Base-by-base conservation (phyloP, 345 rosid species). In the Streptanthus diversifolius region DNA sequence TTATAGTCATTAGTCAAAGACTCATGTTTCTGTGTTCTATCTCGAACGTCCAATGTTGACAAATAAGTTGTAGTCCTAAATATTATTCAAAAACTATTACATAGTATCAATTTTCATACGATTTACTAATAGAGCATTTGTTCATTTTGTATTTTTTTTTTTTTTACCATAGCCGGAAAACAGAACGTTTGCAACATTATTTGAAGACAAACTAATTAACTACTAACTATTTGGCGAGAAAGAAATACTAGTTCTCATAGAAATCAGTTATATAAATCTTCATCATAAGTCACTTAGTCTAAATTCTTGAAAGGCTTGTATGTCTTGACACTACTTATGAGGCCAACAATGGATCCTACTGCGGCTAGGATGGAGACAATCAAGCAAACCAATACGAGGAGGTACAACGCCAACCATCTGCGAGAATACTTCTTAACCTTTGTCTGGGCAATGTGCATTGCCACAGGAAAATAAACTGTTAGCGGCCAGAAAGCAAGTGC, bases 401-500 rank as follows among this genome's bases (percentile, higher is more conserved):
- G 74, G 66, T 86, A 77, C 82, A 93, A 65, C 79, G 90, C 88
- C 12, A 67, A 76, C 98, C 98, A 93, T 30, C 80, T 84, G 41
- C 56, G 48, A 0, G 95, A 88, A 72, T 55, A 89, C 79, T 75
- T 88, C 33, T 45, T 72, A 15, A 87, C 62, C 54, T 82, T 85
- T 4, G 82, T 8, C 37, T 87, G 78, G 0, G 85, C 85, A 3
- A 93, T 89, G 85, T 89, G 83, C 95, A 93, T 91, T 78, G 90
- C 89, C 24, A 89, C 73, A 0, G 98, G 98, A 30, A 93, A 91
- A 70, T 88, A 89, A 9, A 93, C 97, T 0, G 98, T 85, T 36
- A 93, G 71, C 2, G 98, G 97, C 92, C 96, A 93, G 70, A 93
- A 93, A 1, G 85, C 78, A 1, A 79, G 79, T 1, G 97, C 93